phyloP scores from a whole-genome alignment of 768 basidiomycete species.

The Russula brevipes region DNA sequence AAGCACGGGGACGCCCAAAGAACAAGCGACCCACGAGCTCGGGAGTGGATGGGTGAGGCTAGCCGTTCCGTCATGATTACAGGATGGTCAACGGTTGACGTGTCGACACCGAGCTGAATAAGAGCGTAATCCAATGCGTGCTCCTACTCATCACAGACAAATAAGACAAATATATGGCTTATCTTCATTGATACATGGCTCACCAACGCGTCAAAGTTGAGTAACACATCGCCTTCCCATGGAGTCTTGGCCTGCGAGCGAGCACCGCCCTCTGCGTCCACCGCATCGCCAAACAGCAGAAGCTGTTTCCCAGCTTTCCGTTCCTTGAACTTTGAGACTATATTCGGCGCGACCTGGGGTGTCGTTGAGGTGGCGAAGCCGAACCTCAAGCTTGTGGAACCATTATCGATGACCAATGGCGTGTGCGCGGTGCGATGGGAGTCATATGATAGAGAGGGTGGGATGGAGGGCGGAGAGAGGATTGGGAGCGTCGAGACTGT shows the following conservation, averaged over 20 bases:
- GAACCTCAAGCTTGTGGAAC: slow-evolving; percentile 75
- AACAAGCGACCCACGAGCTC: slow-evolving; percentile 58
- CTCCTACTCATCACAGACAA: slow-evolving; percentile 53
- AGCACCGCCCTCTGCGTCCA: slow-evolving; percentile 82
- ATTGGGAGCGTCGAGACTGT: slow-evolving; percentile 11
- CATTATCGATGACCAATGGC: slow-evolving; percentile 86
- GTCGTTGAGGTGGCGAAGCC: slow-evolving; percentile 63
- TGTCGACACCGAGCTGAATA: slow-evolving; percentile 77
- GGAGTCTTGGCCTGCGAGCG: slow-evolving; percentile 72
- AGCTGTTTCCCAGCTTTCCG: slow-evolving; percentile 75
- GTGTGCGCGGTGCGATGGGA: slow-evolving; percentile 32
- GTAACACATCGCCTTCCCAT: slow-evolving; percentile 91
- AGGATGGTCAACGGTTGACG: slow-evolving; percentile 73
- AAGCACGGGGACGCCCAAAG: slow-evolving; percentile 2
- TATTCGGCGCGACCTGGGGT: slow-evolving; percentile 63
- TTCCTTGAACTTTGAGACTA: slow-evolving; percentile 85
- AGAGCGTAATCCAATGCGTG: slow-evolving; percentile 91
- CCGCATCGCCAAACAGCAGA: slow-evolving; percentile 83
- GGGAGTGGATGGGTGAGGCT: slow-evolving; percentile 81
- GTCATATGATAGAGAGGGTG: slow-evolving; percentile 14
- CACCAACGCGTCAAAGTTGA: slow-evolving; percentile 92
- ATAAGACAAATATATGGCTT: not conserved
- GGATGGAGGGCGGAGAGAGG: slow-evolving; percentile 14
- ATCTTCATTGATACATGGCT: slow-evolving; percentile 31
- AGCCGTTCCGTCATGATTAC: slow-evolving; percentile 92